phyloP scores from a whole-genome alignment of 108 stramenopile genomes.

The Fragilaria radians region DNA sequence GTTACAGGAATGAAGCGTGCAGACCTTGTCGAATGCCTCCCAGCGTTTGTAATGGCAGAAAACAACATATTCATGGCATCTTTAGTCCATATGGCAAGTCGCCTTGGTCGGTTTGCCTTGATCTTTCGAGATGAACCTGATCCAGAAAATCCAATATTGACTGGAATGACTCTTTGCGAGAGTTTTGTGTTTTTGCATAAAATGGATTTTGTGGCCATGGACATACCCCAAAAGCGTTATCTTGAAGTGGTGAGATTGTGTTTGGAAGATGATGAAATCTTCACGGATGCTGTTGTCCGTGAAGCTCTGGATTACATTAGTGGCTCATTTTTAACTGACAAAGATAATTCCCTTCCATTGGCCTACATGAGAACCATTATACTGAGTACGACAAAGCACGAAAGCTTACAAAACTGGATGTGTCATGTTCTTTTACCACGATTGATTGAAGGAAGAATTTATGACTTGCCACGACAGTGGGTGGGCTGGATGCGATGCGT shows the following conservation, averaged over 20 bases:
- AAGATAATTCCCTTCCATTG: conserved; percentile 56
- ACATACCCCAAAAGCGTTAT: conserved; percentile 75
- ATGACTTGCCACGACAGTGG: conserved; percentile 70
- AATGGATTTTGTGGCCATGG: conserved; percentile 65
- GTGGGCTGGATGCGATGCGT: conserved; percentile 91
- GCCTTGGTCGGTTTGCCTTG: conserved; percentile 60
- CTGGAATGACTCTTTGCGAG: conserved; percentile 81
- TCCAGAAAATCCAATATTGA: conserved; percentile 39
- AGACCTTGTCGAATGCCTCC: conserved; percentile 47
- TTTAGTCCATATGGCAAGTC: conserved; percentile 62
- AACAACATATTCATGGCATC: conserved; percentile 67
- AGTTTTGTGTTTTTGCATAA: conserved; percentile 78
- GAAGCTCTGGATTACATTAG: conserved; percentile 77
- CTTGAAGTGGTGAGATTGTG: conserved; percentile 68
- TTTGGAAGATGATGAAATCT: conserved; percentile 70
- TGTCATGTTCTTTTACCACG: conserved; percentile 72
- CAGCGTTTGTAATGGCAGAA: conserved; percentile 66
- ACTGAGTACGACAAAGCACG: conserved; percentile 79
- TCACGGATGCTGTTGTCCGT: conserved; percentile 70
- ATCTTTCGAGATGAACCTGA: conserved; percentile 77
- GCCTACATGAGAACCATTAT: conserved; percentile 89
- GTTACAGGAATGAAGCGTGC: conserved; percentile 59
- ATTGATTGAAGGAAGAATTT: conserved; percentile 79
- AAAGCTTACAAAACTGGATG: conserved; percentile 82
- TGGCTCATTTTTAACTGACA: conserved; percentile 53